A percentile compares a stretch with the other conserved stretches of the same genome.
Evolutionary conservation across 2,329 filamentous ascomycete genomes (phyloP).

Genomic region (Phaeosphaeriaceae sp.): DNA sequence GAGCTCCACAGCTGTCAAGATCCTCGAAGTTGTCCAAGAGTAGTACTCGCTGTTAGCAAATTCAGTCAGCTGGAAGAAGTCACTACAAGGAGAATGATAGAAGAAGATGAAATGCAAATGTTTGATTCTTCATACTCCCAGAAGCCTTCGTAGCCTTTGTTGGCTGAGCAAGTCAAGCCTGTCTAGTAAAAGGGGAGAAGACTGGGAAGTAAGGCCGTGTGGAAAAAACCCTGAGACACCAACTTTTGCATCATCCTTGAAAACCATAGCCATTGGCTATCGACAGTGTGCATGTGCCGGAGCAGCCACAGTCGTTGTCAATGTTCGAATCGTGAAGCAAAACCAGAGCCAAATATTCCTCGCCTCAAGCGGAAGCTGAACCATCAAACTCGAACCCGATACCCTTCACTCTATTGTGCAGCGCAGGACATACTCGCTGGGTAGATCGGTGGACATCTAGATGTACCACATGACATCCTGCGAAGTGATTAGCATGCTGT

Average conservation of each 20-base stretch:
- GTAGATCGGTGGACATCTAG: conserved; percentile 26
- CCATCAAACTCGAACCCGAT: neutral
- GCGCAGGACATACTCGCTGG: neutral
- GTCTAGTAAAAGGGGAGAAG: neutral
- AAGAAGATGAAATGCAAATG: neutral
- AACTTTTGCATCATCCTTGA: conserved; percentile 8
- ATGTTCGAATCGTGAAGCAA: neutral
- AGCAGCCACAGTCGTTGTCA: conserved; percentile 1
- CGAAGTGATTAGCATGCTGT: neutral
- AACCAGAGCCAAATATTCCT: neutral
- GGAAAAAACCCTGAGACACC: neutral
- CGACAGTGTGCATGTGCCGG: neutral
- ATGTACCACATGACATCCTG: conserved; percentile 58
- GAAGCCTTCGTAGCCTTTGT: neutral
- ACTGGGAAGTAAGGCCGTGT: neutral
- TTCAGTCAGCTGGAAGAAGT: neutral
- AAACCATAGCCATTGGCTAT: neutral
- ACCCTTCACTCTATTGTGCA: neutral
- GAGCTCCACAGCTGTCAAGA: neutral
- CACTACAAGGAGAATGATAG: neutral
- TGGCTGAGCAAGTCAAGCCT: neutral
- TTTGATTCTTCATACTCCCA: neutral
- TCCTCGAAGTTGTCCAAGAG: neutral
- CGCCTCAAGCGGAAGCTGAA: neutral
- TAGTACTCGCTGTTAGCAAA: neutral